Evolutionary conservation across 768 basidiomycete species (phyloP), one percentile per base, ranked within the genome.

Genomic region (Serendipita indica): DNA sequence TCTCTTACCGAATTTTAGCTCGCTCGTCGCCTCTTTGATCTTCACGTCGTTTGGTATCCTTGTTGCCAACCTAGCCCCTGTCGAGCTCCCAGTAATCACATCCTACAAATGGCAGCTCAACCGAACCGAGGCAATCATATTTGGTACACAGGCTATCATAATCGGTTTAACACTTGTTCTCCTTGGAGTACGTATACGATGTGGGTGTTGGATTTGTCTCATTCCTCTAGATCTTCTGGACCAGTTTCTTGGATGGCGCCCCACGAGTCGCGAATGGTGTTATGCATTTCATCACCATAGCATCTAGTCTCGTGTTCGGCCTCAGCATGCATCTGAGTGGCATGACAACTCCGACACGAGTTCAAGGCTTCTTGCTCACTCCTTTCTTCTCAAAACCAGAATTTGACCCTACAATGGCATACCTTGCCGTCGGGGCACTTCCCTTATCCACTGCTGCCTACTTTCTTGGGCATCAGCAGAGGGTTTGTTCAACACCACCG

Each of bases 361-460:
- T 83, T 34, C 63, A 79, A 27, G 71, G 73, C 1, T 83, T 82
- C 67, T 71, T 81, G 18, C 63, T 76, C 30, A 71, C 80, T 22
- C 79, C 79, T 4, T 69, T 73, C 45, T 72, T 74, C 60, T 25
- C 18, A 7, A n/a, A n/a, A 6, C 61, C 63, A 13, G 73, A 74
- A 22, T 83, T 81, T 65, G 79, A 83, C 61, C 75, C 78, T 2
- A 79, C 80, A 0, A 72, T 83, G 39, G 72, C 69, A 20, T 79
- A 75, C 63, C 71, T 82, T 34, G 79, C 81, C 6, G 65, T 70
- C 2, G 77, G 79, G 33, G 79, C 77, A 1, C 62, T 81, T n/a
- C 76, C 79, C 2, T 64, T 75, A 3, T 68, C 73, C 4, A 67
- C 72, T n/a, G 5, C 71, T 7, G 69, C 79, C 7, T 80, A 5